Evolutionary conservation across 768 basidiomycete genomes (phyloP), one percentile per base, ranked within the genome.

Genomic region (Royoungia palumana): DNA sequence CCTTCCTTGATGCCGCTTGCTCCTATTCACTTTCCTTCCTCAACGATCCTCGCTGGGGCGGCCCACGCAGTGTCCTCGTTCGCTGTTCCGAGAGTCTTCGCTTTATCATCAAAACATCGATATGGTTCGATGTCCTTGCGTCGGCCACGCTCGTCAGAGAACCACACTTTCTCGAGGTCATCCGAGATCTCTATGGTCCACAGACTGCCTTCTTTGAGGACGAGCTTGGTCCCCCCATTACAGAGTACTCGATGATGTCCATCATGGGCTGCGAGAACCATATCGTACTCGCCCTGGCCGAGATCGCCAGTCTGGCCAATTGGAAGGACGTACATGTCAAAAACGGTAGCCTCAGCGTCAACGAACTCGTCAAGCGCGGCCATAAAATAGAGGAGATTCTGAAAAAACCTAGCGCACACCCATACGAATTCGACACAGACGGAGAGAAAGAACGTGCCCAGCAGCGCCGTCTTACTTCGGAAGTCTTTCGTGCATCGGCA

Each of bases 101-200:
- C 32, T 90, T 90, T 67, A 83, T 91, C 62, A 76, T 90, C 69
- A 89, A 89, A 66, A 85, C 89, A 22, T 81, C 86, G 14, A 82
- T 91, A 47, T 92, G 89, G 89, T 89, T 91, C 64, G 89, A 92
- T 63, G 87, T 91, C 30, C 75, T 91, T 44, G 88, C 87, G 7
- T 81, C 84, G 1, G 77, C 85, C 43, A 87, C 88, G n/a, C 81
- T 78, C n/a, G 71, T 75, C 53, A 57, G 74, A 54, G 56, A 68
- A 4, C 88, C 89, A 10, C 71, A 72, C 41, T 83, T 89, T 64
- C 66, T 85, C 34, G 27, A 58, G 4, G 71, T 75, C 35, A 83
- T 88, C 59, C 74, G 76, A 20, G 63, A 66, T 21, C 70, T 92
- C 36, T 91, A 83, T 66, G 65, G 63, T 17, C 37, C 51, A 6